These are phyloP conservation scores for Chernovozyma aurita DNA, from an alignment of 1,139 yeast genomes.

Conservation along the genomic window DNA sequence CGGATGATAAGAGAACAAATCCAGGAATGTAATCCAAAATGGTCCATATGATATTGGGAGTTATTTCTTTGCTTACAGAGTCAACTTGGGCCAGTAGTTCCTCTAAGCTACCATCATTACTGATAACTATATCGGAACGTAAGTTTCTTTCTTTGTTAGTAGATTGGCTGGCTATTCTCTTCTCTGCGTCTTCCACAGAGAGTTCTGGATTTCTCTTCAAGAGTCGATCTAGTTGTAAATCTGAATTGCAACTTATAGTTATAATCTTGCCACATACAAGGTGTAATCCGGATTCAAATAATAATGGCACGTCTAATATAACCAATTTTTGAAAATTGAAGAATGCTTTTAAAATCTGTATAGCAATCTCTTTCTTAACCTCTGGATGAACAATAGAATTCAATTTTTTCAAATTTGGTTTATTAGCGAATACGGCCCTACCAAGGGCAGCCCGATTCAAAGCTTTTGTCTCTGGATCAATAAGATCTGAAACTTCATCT, in stretches of 20 bases:
- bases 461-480: constrained; percentile 43
- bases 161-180: constrained; percentile 79
- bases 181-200: constrained; percentile 59
- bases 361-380: constrained; percentile 63
- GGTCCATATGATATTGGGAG: constrained; percentile 53
- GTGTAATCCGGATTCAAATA: constrained; percentile 77
- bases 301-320: constrained; percentile 81
- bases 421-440: constrained; percentile 67
- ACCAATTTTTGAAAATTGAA: constrained; percentile 47
- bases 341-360: constrained; percentile 58
- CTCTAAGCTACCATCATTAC: constrained; percentile 53
- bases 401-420: constrained; percentile 47
- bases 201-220: constrained; percentile 64
- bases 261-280: constrained; percentile 66
- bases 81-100: constrained; percentile 48
- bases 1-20: constrained; percentile 31
- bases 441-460: constrained; percentile 78
- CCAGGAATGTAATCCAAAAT: constrained; percentile 62
- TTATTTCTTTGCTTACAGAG: constrained; percentile 36
- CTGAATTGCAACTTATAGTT: constrained; percentile 60
- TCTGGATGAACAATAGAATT: constrained; percentile 89
- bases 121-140: constrained; percentile 63
- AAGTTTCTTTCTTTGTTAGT: constrained; percentile 50
- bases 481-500: constrained; percentile 49
- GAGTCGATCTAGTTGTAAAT: constrained; percentile 60